Conservation (phyloP, 768 basidiomycete species). For the Mrakia blollopis region DNA sequence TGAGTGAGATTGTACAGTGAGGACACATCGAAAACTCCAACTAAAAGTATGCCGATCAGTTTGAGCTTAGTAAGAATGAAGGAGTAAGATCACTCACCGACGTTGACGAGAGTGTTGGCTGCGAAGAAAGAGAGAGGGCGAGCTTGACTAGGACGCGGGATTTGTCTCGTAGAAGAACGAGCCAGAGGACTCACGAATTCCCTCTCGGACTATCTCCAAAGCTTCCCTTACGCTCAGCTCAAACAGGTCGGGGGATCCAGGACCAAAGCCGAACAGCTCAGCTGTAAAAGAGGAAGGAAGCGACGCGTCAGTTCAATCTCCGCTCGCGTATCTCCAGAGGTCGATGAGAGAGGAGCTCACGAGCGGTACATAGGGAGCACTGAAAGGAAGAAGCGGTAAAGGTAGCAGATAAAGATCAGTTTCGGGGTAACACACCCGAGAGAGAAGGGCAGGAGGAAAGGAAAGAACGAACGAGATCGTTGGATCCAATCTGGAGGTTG, state of each 20-base stretch:
- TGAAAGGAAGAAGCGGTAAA: not conserved
- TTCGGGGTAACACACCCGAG: too few species aligned
- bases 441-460: not conserved
- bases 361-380: slow-evolving; percentile 15
- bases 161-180: not conserved
- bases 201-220: slow-evolving; percentile 26
- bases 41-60: not conserved
- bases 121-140: not conserved
- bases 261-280: slow-evolving; percentile 5
- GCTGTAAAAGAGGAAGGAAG: not conserved
- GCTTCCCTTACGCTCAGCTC: slow-evolving; percentile 21
- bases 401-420: too few species aligned
- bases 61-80: not conserved
- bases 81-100: not conserved
- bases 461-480: slow-evolving; percentile 20
- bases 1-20: slow-evolving; percentile 23
- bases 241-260: slow-evolving; percentile 23
- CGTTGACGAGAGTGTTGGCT: slow-evolving; percentile 31
- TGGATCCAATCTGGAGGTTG: slow-evolving; percentile 27
- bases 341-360: not conserved
- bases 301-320: not conserved
- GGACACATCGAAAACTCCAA: slow-evolving; percentile 32
- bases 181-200: slow-evolving; percentile 11
- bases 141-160: too few species aligned
- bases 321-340: too few species aligned